Evolutionary conservation across 768 basidiomycete species (phyloP).

Genomic region (Naematelia encephala): DNA sequence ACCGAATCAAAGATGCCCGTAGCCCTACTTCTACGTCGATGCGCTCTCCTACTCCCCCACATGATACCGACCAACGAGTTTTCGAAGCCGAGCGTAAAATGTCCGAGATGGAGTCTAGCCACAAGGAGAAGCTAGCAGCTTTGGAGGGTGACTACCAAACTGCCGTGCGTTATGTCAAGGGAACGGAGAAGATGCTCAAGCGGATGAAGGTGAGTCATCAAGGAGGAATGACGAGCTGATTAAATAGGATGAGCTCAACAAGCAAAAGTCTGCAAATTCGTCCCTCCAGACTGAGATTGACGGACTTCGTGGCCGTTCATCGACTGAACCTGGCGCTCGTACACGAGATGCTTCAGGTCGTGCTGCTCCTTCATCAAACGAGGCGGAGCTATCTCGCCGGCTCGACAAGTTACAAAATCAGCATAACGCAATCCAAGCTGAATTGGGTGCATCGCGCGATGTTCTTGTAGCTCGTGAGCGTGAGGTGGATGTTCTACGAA

Average conservation of each 20-base stretch:
- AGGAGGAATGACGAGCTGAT: constrained; percentile 10
- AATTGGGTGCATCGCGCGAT: constrained; percentile 44
- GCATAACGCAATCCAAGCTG: constrained; percentile 42
- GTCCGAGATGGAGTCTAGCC: constrained; percentile 71
- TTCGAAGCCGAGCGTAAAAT: constrained; percentile 72
- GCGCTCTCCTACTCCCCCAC: constrained; percentile 50
- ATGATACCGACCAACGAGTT: constrained; percentile 54
- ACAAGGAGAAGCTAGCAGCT: constrained; percentile 76
- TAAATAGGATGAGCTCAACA: constrained; percentile 64
- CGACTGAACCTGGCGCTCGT: constrained; percentile 57
- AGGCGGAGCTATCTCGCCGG: constrained; percentile 31
- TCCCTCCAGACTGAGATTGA: constrained; percentile 83
- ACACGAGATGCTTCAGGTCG: constrained; percentile 44
- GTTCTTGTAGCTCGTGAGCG: constrained; percentile 44
- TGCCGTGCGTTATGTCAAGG: constrained; percentile 96
- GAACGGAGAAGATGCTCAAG: constrained; percentile 96
- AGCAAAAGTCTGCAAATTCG: constrained; percentile 78
- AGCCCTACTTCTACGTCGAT: constrained; percentile 54
- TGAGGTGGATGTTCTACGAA: constrained; percentile 46
- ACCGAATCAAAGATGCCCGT: constrained; percentile 61
- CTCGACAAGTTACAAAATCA: constrained; percentile 35
- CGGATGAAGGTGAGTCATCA: constrained; percentile 67
- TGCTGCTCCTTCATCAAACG: constrained; percentile 33
- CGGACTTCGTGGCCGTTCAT: constrained; percentile 61
- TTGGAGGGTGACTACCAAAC: constrained; percentile 94